These are phyloP conservation scores for Acer yangbiense DNA, from an alignment of 345 rosid species.

Conservation along the genomic window DNA sequence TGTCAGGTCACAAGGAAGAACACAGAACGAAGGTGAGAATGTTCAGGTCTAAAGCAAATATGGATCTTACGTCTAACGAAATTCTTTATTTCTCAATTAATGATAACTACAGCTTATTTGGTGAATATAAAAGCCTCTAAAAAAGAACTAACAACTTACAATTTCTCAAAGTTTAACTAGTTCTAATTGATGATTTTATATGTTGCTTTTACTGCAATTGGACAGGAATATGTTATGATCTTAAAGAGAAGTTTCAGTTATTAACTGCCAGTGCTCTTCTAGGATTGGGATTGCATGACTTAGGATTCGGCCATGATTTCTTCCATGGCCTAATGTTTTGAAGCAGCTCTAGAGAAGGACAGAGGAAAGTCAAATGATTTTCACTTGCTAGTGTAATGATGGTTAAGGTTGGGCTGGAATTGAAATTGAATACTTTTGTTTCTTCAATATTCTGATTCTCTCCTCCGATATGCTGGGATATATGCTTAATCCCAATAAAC, in stretches of 20 bases:
- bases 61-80: background rate
- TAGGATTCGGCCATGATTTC: slow-evolving; percentile 67
- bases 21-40: slow-evolving; percentile 43
- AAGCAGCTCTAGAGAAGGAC: slow-evolving; percentile 18
- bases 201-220: slow-evolving; percentile 21
- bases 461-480: background rate
- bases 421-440: slow-evolving; percentile 6
- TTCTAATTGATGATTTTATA: slow-evolving; percentile 13
- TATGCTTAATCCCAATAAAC: slow-evolving; percentile 4
- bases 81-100: slow-evolving; percentile 20
- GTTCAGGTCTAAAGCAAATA: slow-evolving; percentile 15
- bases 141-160: background rate
- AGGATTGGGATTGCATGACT: slow-evolving; percentile 56
- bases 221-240: slow-evolving; percentile 39
- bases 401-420: background rate
- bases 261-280: slow-evolving; percentile 46
- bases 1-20: slow-evolving; percentile 24
- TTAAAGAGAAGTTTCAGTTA: slow-evolving; percentile 39
- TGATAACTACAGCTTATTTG: slow-evolving; percentile 8
- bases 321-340: slow-evolving; percentile 59
- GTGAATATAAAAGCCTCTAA: slow-evolving; percentile 2
- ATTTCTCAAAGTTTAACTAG: background rate
- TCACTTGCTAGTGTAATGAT: background rate
- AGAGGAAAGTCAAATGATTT: background rate
- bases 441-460: background rate